phyloP scores from a whole-genome alignment of 129 eudicot species.

The sunflower (Helianthus annuus) region HanXRQr2.0-SUNRISE NC_035448.2:181037125-181037624 shows the following conservation, averaged over 20 bases:
- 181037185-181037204: neutral
- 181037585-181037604: neutral
- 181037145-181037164: neutral
- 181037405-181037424: neutral
- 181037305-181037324: neutral
- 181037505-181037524: constrained; percentile 63
- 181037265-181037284: too few relatives aligned
- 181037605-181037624: neutral
- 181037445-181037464: constrained; percentile 37
- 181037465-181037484: constrained; percentile 40
- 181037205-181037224: too few relatives aligned
- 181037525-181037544: constrained; percentile 36
- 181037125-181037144: too few relatives aligned
- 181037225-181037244: too few relatives aligned
- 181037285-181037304: too few relatives aligned
- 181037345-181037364: neutral
- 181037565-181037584: neutral
- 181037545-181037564: constrained; percentile 3
- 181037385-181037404: neutral
- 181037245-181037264: too few relatives aligned
- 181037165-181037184: neutral
- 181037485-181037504: constrained; percentile 40
- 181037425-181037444: constrained; percentile 35
- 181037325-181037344: neutral
- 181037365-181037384: neutral